Evolutionary conservation across 139 green algal species (phyloP), one percentile per base, ranked within the genome.

Genomic region (Asterochloris sp.): DNA sequence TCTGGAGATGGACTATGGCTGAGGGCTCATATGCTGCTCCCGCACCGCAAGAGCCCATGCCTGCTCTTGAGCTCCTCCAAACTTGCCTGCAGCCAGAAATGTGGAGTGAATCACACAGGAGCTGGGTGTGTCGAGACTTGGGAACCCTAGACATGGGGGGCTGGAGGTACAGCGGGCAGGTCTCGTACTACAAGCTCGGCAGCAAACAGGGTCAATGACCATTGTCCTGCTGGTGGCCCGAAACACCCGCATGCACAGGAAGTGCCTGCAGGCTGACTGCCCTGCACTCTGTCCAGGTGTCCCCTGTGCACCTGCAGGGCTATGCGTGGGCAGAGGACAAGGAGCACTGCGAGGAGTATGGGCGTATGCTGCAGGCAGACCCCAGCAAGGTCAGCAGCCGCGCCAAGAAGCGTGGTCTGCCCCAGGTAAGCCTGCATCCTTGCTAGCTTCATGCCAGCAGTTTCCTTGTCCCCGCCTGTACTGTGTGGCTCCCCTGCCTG

Each of bases 291-390:
- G 15, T 77, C n/a, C 15, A 21, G 17, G 73, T 77, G 21, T 38
- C 16, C 26, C n/a, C 60, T 81, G n/a, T 81, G 61, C 60, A 10
- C 13, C 14, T 69, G 64, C 82, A 85, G 82, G 82, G 82, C 13
- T 85, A 97, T 87, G 85, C 91, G 0, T 98, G 94, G 94, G 91
- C 89, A 15, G 94, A 98, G 88, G 95, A 98, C 89, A 97, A 97
- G 85, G 93, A 97, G 86, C 94, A 97, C 86, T 96, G 92, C 83
- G 94, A 98, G 86, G 95, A 98, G 91, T 93, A 96, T 79, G 95
- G 95, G 13, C 88, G 94, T 19, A 96, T 98, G 93, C 86, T 97
- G 28, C 90, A 83, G 74, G 95, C 95, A 68, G 90, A 97, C 84
- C 93, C 94, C 21, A 86, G 85, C 75, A 94, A 96, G 80, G 94